Conservation (phyloP, 1,284 basidiomycete species). For the Butyriboletus pseudospeciosus region DNA sequence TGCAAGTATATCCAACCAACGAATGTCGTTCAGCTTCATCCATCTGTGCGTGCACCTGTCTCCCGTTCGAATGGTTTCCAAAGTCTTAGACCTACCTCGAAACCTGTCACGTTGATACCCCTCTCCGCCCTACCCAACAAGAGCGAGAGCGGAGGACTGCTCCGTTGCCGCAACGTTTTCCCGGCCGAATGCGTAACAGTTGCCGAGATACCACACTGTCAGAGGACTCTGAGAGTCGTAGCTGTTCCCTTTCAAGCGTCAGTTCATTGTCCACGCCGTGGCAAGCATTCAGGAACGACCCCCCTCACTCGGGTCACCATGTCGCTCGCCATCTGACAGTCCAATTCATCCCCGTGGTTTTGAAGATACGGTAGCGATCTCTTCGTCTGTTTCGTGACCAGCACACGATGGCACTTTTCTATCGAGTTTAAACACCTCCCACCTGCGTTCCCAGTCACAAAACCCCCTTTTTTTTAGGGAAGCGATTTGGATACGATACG, state of each 20-base stretch:
- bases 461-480: neutral
- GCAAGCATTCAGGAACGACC: neutral
- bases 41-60: neutral
- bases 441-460: neutral
- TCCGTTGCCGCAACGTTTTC: constrained; percentile 5
- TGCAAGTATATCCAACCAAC: neutral
- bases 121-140: neutral
- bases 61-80: constrained; percentile 2
- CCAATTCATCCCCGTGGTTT: neutral
- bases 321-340: neutral
- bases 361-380: neutral
- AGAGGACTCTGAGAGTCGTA: constrained; percentile 2
- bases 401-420: neutral
- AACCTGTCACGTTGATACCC: constrained; percentile 12
- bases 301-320: neutral
- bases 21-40: neutral
- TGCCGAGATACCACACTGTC: constrained; percentile 3
- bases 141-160: constrained; percentile 6
- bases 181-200: neutral
- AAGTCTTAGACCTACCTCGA: neutral
- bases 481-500: neutral
- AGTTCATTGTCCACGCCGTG: neutral
- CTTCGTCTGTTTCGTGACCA: neutral
- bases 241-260: constrained; percentile 2
- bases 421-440: neutral